Evolutionary conservation across 768 basidiomycete species (phyloP).

Genomic region (Boletales sp.): DNA sequence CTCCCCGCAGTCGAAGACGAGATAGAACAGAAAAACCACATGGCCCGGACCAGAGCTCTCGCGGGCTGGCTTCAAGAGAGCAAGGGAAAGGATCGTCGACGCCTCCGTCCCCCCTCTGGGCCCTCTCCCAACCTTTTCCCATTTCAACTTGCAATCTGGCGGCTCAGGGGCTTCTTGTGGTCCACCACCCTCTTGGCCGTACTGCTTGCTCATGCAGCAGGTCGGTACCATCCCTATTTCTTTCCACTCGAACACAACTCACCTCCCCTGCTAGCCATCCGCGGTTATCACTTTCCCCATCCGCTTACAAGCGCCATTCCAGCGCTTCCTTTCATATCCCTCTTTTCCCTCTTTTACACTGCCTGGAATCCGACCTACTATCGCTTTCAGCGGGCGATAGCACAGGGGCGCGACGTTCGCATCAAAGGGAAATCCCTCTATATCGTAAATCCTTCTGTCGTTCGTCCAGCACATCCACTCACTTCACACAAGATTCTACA

Average conservation of each 20-base stretch:
- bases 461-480: neutral
- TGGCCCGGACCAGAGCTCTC: slow-evolving; percentile 76
- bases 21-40: slow-evolving; percentile 71
- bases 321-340: slow-evolving; percentile 45
- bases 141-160: slow-evolving; percentile 62
- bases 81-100: slow-evolving; percentile 48
- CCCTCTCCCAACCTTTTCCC: slow-evolving; percentile 35
- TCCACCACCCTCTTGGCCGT: slow-evolving; percentile 41
- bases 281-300: slow-evolving; percentile 18
- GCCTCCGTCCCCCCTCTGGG: too few species aligned
- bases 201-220: slow-evolving; percentile 39
- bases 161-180: slow-evolving; percentile 68
- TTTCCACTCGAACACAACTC: neutral
- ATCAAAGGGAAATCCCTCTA: slow-evolving; percentile 61
- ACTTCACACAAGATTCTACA: slow-evolving; percentile 51
- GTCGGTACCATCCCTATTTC: slow-evolving; percentile 34
- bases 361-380: slow-evolving; percentile 86
- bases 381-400: slow-evolving; percentile 51
- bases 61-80: slow-evolving; percentile 66
- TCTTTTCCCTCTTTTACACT: slow-evolving; percentile 71
- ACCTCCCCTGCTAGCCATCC: slow-evolving; percentile 17
- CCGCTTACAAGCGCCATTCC: slow-evolving; percentile 29
- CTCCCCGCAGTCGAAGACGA: slow-evolving; percentile 79
- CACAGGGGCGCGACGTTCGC: slow-evolving; percentile 71
- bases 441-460: slow-evolving; percentile 43